Conservation (phyloP, 164 flowering plant species). For the Umbilicus rupestris region DNA sequence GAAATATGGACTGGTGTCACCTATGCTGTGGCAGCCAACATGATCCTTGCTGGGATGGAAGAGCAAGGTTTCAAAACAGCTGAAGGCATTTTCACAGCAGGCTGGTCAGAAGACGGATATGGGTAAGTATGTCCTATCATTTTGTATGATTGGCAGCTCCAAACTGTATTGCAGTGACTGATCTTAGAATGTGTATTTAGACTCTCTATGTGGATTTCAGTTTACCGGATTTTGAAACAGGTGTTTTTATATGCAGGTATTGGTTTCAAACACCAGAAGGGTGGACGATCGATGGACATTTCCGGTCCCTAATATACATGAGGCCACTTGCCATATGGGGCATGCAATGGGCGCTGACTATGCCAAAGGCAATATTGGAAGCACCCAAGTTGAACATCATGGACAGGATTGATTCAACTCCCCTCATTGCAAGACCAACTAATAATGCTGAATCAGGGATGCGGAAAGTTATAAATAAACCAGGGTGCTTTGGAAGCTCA, state of each 20-base stretch:
- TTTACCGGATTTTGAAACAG: background rate
- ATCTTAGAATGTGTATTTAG: background rate
- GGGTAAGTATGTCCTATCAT: constrained; percentile 46
- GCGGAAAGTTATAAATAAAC: constrained; percentile 31
- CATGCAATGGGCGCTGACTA: constrained; percentile 76
- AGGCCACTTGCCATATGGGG: constrained; percentile 92
- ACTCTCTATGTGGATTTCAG: background rate
- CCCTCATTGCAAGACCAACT: constrained; percentile 19
- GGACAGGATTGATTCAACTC: constrained; percentile 43
- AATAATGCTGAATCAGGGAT: constrained; percentile 25
- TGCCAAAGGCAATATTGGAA: constrained; percentile 59
- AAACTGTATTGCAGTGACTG: background rate
- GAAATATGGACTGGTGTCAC: constrained; percentile 96
- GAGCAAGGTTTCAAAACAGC: constrained; percentile 73
- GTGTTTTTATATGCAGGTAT: constrained; percentile 35
- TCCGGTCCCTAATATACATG: constrained; percentile 79
- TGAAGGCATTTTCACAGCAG: constrained; percentile 75
- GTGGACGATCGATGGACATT: constrained; percentile 82
- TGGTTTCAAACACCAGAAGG: constrained; percentile 94
- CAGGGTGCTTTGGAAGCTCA: constrained; percentile 49
- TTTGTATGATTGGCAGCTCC: background rate
- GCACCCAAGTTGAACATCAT: constrained; percentile 67
- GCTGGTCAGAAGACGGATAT: constrained; percentile 90
- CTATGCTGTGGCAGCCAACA: constrained; percentile 70
- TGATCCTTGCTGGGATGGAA: constrained; percentile 78